Evolutionary conservation across 805 yeast genomes (phyloP).

Genomic region (Teunomyces funiuensis): DNA sequence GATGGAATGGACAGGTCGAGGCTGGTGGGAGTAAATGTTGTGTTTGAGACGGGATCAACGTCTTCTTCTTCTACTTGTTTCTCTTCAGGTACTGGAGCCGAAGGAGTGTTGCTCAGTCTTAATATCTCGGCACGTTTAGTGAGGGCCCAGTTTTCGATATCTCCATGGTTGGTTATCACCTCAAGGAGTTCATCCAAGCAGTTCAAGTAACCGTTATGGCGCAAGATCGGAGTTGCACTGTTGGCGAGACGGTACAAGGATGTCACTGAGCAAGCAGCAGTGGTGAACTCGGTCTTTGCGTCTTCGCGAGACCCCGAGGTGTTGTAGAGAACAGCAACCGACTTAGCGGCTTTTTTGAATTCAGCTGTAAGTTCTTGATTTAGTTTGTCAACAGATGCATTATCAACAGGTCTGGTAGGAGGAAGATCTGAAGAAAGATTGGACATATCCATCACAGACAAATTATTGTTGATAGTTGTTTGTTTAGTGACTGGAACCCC

Average conservation of each 20-base stretch:
- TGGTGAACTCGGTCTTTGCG: slow-evolving; percentile 33
- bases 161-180: slow-evolving; percentile 40
- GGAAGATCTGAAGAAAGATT: slow-evolving; percentile 59
- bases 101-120: slow-evolving; percentile 8
- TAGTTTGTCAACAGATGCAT: slow-evolving; percentile 47
- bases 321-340: slow-evolving; percentile 56
- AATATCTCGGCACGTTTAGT: slow-evolving; percentile 45
- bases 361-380: slow-evolving; percentile 57
- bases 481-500: too few relatives aligned
- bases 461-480: too few relatives aligned
- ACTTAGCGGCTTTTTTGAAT: slow-evolving; percentile 69
- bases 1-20: slow-evolving; percentile 15
- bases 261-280: slow-evolving; percentile 45
- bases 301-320: slow-evolving; percentile 16
- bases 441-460: slow-evolving; percentile 55
- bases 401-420: slow-evolving; percentile 47
- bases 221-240: slow-evolving; percentile 46
- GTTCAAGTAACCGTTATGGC: slow-evolving; percentile 58
- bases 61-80: not conserved
- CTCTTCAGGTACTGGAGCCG: not conserved
- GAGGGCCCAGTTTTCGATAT: slow-evolving; percentile 54
- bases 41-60: not conserved
- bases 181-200: slow-evolving; percentile 58
- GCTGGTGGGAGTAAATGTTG: not conserved
- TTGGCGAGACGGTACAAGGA: slow-evolving; percentile 61